phyloP scores from a whole-genome alignment of 768 basidiomycete genomes.

The Tricholoma saponaceum region DNA sequence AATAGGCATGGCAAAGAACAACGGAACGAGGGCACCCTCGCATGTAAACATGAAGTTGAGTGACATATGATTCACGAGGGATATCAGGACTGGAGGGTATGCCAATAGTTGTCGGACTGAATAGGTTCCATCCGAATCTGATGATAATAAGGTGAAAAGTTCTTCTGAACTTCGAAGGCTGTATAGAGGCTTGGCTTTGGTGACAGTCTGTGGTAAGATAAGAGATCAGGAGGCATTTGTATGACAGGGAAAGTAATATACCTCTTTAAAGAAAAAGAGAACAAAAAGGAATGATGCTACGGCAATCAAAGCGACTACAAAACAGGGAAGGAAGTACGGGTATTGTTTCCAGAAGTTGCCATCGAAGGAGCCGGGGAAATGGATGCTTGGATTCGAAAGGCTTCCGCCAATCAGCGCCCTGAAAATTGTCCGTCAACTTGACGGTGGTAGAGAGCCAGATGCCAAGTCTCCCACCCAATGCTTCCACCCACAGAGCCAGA shows the following conservation, averaged over 20 bases:
- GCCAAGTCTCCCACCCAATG: constrained; percentile 34
- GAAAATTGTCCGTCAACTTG: constrained; percentile 5
- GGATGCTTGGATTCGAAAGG: constrained; percentile 35
- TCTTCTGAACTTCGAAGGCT: background rate
- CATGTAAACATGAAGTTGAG: constrained; percentile 47
- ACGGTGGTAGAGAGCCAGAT: constrained; percentile 23
- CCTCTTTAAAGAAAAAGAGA: background rate
- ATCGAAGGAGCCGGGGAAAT: constrained; percentile 42
- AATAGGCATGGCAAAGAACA: constrained; percentile 51
- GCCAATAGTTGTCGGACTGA: background rate
- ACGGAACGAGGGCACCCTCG: constrained; percentile 40
- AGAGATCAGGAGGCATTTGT: background rate
- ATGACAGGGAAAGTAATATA: background rate
- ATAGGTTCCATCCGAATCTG: background rate
- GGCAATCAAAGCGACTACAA: constrained; percentile 13
- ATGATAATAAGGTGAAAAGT: background rate
- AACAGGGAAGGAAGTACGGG: constrained; percentile 72
- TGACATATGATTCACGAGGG: constrained; percentile 47
- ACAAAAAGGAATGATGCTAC: background rate
- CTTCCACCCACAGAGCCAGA: constrained; percentile 42
- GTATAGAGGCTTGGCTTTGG: background rate
- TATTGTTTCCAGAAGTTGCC: constrained; percentile 54
- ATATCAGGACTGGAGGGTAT: constrained; percentile 37
- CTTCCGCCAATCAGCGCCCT: constrained; percentile 68
- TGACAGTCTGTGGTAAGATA: background rate